Conservation (phyloP, 768 basidiomycete species). For the Mycena albidolilacea region DNA sequence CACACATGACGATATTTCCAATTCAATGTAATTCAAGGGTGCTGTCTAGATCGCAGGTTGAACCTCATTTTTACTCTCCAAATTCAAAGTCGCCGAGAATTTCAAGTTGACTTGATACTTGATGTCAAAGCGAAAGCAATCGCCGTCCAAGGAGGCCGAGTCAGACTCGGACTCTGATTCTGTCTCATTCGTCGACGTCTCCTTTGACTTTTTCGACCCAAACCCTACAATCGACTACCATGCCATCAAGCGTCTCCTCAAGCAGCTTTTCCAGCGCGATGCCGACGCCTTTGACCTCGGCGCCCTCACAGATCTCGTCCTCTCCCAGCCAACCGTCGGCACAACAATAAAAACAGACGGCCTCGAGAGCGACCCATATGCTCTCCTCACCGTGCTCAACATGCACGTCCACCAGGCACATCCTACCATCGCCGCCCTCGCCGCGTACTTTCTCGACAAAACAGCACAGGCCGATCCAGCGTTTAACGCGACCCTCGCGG, state of each 20-base stretch:
- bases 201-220: conserved; percentile 95
- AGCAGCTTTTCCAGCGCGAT: conserved; percentile 82
- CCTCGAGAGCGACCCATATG: conserved; percentile 91
- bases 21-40: too few relatives aligned
- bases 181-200: conserved; percentile 80
- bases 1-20: too few relatives aligned
- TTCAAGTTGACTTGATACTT: not conserved
- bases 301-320: conserved; percentile 84
- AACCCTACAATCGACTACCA: conserved; percentile 88
- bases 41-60: too few relatives aligned
- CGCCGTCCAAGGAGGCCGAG: conserved; percentile 38
- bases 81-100: not conserved
- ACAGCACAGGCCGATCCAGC: conserved; percentile 61
- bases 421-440: conserved; percentile 77
- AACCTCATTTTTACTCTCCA: too few relatives aligned
- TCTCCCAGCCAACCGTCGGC: conserved; percentile 82
- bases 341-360: conserved; percentile 96
- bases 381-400: conserved; percentile 88
- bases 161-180: conserved; percentile 55
- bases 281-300: conserved; percentile 79
- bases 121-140: conserved; percentile 73
- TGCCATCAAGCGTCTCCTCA: conserved; percentile 82
- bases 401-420: conserved; percentile 81
- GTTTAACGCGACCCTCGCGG: conserved; percentile 68
- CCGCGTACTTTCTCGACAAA: conserved; percentile 79